Base-by-base conservation (phyloP, 164 flowering plant species). In the Houttuynia cordata region DNA sequence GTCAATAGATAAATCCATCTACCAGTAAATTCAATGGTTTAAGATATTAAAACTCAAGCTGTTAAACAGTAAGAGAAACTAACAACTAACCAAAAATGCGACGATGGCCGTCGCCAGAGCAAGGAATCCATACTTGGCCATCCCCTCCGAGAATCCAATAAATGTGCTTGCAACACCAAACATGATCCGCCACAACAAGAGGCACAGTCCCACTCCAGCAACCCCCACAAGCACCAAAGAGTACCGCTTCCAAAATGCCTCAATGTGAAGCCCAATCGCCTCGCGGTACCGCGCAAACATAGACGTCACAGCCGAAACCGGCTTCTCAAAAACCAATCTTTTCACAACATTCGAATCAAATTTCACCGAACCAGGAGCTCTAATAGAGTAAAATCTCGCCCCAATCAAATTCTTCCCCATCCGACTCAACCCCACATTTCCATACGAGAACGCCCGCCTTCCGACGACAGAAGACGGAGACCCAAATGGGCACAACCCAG, bases 121-220 rank as follows among this genome's bases (percentile, higher is more conserved):
- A 49, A 93, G 92, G 65, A 90, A 90, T 7, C 96, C 99, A 68
- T 85, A 93, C 81, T 90, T 90, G 18, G 99, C 97, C 94, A 90
- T 80, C 69, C 99, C 99, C 70, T 93, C 97, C 0, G 97, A 90
- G 42, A 90, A 70, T 2, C 92, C 86, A 64, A 93, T 74, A 68
- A 93, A 83, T 57, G 90, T 80, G 64, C 41, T 83, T 0, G 97
- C 95, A 64, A 90, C 75, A 19, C 91, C 96, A 71, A 90, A 90
- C 95, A 90, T 79, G 17, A 85, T 20, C 80, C 89, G 77, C 96
- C 97, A 90, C 34, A 88, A 64, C 63, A 88, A 7, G 60, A 82
- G 71, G 68, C 95, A 93, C 10, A 82, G 54, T 0, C 78, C 25
- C 25, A 84, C 61, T 20, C 80, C 98, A 24, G 75, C 85, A 17